Conservation (phyloP, 371 early-diverging fungal species). For the Blakeslea trispora region DNA sequence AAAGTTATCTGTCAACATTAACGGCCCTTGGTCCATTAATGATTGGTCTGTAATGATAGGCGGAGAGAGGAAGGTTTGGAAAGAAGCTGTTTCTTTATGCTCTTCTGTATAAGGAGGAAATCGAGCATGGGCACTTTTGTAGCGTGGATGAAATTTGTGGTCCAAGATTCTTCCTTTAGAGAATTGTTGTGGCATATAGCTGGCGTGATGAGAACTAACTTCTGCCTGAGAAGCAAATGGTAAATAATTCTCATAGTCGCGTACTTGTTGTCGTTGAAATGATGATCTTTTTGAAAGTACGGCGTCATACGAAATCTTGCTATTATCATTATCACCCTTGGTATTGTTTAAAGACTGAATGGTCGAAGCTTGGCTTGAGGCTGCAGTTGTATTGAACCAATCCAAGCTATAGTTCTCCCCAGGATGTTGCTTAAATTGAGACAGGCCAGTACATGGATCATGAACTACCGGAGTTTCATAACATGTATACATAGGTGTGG, state of each 20-base stretch:
- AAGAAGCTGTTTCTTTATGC: neutral
- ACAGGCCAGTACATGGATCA: neutral
- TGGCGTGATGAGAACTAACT: neutral
- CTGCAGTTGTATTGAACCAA: neutral
- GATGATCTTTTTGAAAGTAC: neutral
- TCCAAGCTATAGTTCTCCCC: neutral
- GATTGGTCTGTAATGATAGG: conserved; percentile 8
- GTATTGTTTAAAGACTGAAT: neutral
- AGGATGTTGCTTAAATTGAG: neutral
- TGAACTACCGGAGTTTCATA: conserved; percentile 1
- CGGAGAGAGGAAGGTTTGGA: conserved; percentile 16
- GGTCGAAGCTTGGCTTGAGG: neutral
- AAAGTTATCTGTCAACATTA: neutral
- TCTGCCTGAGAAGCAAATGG: neutral
- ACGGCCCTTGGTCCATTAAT: conserved; percentile 4
- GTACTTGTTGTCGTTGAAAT: too few species aligned
- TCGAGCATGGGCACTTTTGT: conserved; percentile 25
- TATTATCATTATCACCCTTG: neutral
- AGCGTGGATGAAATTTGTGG: conserved; percentile 19
- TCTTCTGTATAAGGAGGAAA: conserved; percentile 14
- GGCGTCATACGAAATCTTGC: neutral
- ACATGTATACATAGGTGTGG: conserved; percentile 4
- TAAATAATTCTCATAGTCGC: too few species aligned
- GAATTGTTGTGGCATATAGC: neutral
- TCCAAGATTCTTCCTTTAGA: conserved; percentile 1